Percentiles rank a stretch among this genome's conserved stretches.
These are phyloP conservation scores for Nitzschia palea DNA, from an alignment of 108 stramenopile species.

Conservation along the genomic window DNA sequence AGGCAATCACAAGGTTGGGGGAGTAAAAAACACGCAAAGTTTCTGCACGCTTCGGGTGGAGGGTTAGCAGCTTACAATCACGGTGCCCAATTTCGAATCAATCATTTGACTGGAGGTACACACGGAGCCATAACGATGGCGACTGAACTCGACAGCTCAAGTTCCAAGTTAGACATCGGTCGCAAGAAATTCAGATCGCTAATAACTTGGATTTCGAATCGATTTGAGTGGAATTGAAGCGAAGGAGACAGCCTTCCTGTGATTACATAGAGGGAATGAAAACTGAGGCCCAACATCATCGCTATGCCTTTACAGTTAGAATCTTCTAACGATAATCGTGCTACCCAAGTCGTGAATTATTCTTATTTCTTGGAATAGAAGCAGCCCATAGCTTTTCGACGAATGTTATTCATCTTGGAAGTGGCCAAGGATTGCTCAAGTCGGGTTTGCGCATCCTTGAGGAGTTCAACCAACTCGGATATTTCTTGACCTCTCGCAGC, in stretches of 20 bases:
- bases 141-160: no score
- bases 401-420: conserved; percentile 54
- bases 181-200: neutral
- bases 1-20: no score
- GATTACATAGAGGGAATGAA: no score
- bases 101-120: conserved; percentile 80
- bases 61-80: conserved; percentile 65
- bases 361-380: neutral
- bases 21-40: no score
- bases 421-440: conserved; percentile 49
- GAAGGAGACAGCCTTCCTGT: no score
- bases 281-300: no score
- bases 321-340: no score
- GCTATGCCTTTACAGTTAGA: no score
- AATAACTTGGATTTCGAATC: no score
- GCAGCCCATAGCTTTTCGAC: conserved; percentile 36
- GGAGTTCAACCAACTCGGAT: conserved; percentile 69
- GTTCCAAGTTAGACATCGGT: neutral
- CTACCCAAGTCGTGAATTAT: neutral
- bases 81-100: conserved; percentile 49
- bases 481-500: conserved; percentile 63
- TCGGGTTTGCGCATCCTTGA: conserved; percentile 71
- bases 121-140: no score
- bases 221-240: no score
- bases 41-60: conserved; percentile 65